A percentile compares a stretch with the other conserved stretches of the same genome.
Evolutionary conservation across 441 rosid genomes (phyloP).

Genomic region (Euphorbia neoarborescens): DNA sequence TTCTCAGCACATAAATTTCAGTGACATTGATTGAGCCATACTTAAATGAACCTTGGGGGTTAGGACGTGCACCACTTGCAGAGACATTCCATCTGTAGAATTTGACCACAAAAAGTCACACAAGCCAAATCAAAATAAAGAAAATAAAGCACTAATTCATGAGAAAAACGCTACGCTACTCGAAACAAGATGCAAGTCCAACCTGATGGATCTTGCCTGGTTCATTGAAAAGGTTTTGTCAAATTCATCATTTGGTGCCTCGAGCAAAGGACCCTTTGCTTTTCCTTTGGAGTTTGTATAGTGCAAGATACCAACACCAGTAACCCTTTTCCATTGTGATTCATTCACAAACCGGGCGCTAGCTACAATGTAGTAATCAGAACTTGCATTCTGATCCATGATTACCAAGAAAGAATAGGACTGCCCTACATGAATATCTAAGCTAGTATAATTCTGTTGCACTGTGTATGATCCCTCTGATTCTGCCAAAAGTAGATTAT

Average conservation of each 20-base stretch:
- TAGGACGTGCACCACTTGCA: constrained; percentile 95
- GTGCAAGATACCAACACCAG: constrained; percentile 82
- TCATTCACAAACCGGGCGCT: constrained; percentile 87
- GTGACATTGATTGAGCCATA: constrained; percentile 91
- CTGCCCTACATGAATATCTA: constrained; percentile 92
- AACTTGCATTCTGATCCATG: constrained; percentile 86
- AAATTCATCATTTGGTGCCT: constrained; percentile 60
- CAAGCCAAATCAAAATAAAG: background rate
- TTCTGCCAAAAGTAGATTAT: constrained; percentile 76
- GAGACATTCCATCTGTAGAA: constrained; percentile 62
- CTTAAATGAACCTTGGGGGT: constrained; percentile 86
- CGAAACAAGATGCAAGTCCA: constrained; percentile 15
- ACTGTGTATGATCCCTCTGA: constrained; percentile 77
- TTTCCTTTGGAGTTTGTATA: constrained; percentile 87
- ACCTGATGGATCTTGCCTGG: constrained; percentile 97
- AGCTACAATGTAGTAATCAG: constrained; percentile 91
- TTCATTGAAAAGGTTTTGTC: constrained; percentile 92
- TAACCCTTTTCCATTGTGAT: constrained; percentile 74
- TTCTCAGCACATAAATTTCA: constrained; percentile 58
- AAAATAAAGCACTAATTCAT: background rate
- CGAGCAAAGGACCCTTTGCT: constrained; percentile 75
- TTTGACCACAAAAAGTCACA: constrained; percentile 12
- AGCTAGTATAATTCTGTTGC: constrained; percentile 85
- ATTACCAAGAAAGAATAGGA: constrained; percentile 79
- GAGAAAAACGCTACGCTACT: background rate